Evolutionary conservation across 805 yeast species (phyloP).

Genomic region (Candida mattraensis): DNA sequence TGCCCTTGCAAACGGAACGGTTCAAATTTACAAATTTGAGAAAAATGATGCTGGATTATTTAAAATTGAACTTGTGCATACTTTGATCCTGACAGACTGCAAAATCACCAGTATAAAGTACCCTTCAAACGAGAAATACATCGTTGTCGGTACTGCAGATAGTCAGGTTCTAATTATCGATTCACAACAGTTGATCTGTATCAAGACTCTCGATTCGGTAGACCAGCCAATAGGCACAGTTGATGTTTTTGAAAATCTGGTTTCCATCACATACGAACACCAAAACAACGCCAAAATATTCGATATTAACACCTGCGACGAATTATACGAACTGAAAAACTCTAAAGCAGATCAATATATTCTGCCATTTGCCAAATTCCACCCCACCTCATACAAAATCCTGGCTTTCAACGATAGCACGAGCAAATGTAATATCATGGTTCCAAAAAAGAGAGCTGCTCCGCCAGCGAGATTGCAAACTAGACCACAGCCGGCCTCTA

Average conservation of each 20-base stretch:
- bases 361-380: slow-evolving; percentile 19
- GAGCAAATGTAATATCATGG: slow-evolving; percentile 18
- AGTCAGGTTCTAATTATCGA: slow-evolving; percentile 46
- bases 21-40: slow-evolving; percentile 28
- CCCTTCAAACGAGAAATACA: slow-evolving; percentile 39
- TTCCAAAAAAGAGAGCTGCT: slow-evolving; percentile 11
- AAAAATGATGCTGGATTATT: slow-evolving; percentile 23
- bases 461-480: slow-evolving; percentile 3
- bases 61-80: slow-evolving; percentile 11
- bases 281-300: slow-evolving; percentile 37
- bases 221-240: slow-evolving; percentile 44
- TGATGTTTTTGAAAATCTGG: slow-evolving; percentile 32
- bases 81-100: slow-evolving; percentile 34
- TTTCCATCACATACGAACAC: slow-evolving; percentile 43
- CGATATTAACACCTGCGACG: slow-evolving; percentile 29
- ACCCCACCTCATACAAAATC: slow-evolving; percentile 17
- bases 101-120: slow-evolving; percentile 37
- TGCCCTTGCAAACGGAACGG: slow-evolving; percentile 41
- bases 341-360: slow-evolving; percentile 16
- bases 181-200: slow-evolving; percentile 35
- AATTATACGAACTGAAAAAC: slow-evolving; percentile 31
- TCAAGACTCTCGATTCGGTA: slow-evolving; percentile 30
- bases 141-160: slow-evolving; percentile 46
- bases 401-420: slow-evolving; percentile 21
- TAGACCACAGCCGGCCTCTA: no score